Evolutionary conservation across 176 grass and related monocot species (phyloP), one percentile per base, ranked within the genome.

Genomic region (Lolium rigidum): DNA sequence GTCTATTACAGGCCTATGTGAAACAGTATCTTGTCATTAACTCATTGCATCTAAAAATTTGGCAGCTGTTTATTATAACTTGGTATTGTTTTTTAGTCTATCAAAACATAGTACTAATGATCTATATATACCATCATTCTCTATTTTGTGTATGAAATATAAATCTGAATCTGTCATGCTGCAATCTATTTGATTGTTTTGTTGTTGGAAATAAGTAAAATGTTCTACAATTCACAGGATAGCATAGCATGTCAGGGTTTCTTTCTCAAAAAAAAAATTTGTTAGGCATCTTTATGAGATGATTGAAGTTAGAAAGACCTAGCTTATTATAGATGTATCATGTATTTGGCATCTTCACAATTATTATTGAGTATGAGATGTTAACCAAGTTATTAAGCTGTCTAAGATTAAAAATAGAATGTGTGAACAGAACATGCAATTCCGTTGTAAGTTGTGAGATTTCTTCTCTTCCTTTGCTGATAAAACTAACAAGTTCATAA

Each of bases 21-120:
- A 25, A 78, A 20, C 18, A 46, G 5, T n/a, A 71, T 47, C 87
- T 70, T 84, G 6, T n/a, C 70, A 47, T 56, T 37, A 44, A 50
- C 47, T 15, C 72, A 51, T 46, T 70, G 37, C 37, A 79, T 41
- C 18, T 76, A 72, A 31, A 76, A 70, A 18, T 80, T 54, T 16
- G 21, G 41, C 46, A 54, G 17, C 41, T 86, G 20, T 81, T 80
- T 76, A 41, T 51, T 70, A 50, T 31, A 63, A 82, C 62, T 70
- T 13, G 1, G 9, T 55, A 46, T 80, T 15, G 61, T 73, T 46
- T 72, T 70, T 63, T 63, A 63, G 14, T 65, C 17, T 64, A 25
- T 39, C 6, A 24, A 6, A 65, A 55, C 82, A 65, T 84, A n/a
- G 18, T 37, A 47, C 55, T 18, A 38, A 22, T 49, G 14, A 56